Evolutionary conservation across 768 basidiomycete species (phyloP), one percentile per base, ranked within the genome.

Genomic region (Myochromella boudieri): DNA sequence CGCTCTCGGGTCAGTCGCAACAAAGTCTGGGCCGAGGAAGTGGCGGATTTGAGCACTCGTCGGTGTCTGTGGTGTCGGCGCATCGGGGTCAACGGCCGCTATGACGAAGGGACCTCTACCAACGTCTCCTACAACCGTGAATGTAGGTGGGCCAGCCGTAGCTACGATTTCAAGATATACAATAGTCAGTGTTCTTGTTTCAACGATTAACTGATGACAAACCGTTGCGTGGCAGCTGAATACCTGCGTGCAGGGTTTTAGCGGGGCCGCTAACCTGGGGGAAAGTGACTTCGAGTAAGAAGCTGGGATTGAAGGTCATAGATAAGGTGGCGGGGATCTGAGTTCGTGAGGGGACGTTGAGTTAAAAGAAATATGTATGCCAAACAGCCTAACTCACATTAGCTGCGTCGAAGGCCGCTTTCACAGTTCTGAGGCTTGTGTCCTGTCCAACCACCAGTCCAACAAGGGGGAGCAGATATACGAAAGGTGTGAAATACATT

Each of bases 11-110:
- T n/a, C n/a, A 24, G 31, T 6, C 4, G 42, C n/a, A 17, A 52
- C 21, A 47, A 75, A 77, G 53, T 74, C 68, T 0, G 71, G 71
- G 1, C 71, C 72, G 2, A 78, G 57, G 62, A 76, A 76, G 55
- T 80, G 77, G 2, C 75, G 68, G 33, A 78, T 71, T 51, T 78
- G 73, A 1, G 74, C 64, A 3, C 27, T 42, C 5, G 63, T 72
- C 10, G 72, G 69, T 14, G 52, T 59, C 51, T 76, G 71, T 1
- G 78, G 77, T n/a, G 76, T 76, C 6, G 76, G 76, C 8, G 71
- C 76, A 51, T 80, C 78, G 4, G 72, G 78, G 49, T 78, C 77
- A 3, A 78, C 71, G 8, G 66, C 53, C 0, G 71, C 70, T 9
- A 80, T 54, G 12, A 80, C 73, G 54, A 75, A 80, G 0, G 76